phyloP scores from a whole-genome alignment of 2,329 filamentous ascomycete genomes.

The Epicoccum sorghinum region DNA sequence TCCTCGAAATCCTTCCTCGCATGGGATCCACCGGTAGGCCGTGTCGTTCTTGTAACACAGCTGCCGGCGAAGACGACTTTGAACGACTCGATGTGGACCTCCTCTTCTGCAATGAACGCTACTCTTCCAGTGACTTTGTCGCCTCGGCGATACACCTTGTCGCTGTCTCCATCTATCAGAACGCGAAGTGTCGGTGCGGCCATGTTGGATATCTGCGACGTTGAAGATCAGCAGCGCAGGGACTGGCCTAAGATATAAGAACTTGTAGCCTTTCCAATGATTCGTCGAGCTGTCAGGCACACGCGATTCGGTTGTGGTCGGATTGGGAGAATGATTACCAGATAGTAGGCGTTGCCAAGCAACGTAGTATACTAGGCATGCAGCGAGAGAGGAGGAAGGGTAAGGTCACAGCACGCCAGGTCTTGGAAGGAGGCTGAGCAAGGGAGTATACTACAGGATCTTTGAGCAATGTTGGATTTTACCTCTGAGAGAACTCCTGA shows the following conservation, averaged over 20 bases:
- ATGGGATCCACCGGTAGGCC: constrained; percentile 25
- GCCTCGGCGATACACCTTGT: constrained; percentile 37
- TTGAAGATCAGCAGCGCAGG: constrained; percentile 33
- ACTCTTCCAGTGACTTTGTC: constrained; percentile 45
- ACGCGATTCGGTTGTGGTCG: constrained; percentile 34
- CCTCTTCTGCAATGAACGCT: constrained; percentile 33
- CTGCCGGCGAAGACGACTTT: constrained; percentile 40
- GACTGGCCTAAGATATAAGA: constrained; percentile 33
- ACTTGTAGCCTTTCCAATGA: constrained; percentile 8
- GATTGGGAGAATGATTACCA: constrained; percentile 41
- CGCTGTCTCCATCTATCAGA: constrained; percentile 39
- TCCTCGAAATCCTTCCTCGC: constrained; percentile 36
- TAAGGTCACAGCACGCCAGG: constrained; percentile 24
- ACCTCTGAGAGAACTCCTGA: background rate
- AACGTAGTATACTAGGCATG: constrained; percentile 36
- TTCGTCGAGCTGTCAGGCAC: constrained; percentile 31
- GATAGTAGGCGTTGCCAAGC: constrained; percentile 35
- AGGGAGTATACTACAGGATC: background rate
- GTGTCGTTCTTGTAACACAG: constrained; percentile 41
- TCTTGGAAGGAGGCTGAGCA: constrained; percentile 28
- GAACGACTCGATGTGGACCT: constrained; percentile 36
- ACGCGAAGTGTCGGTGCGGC: constrained; percentile 34
- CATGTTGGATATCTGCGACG: constrained; percentile 30
- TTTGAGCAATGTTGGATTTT: background rate
- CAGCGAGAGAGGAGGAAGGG: constrained; percentile 27